Evolutionary conservation across 345 rosid genomes (phyloP).

Genomic region (Lepidium didymum): DNA sequence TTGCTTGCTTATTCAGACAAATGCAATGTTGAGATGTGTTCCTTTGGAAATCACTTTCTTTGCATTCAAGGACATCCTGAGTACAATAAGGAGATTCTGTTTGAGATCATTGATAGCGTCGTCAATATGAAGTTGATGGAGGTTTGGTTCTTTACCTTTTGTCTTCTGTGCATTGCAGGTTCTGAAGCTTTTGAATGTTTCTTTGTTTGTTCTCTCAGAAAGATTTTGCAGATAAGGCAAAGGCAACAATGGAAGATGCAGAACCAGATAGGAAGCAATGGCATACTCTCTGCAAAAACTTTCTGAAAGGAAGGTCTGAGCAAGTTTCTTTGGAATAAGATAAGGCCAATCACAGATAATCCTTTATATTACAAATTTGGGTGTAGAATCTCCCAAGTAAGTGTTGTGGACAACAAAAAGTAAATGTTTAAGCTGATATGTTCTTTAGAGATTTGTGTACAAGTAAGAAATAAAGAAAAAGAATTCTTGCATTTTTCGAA

Average conservation of each 20-base stretch:
- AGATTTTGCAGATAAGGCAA: conserved; percentile 25
- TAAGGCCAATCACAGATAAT: background rate
- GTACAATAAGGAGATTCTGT: conserved; percentile 76
- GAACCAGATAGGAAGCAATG: conserved; percentile 23
- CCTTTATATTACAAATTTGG: conserved; percentile 8
- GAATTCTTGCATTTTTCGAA: background rate
- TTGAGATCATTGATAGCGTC: conserved; percentile 66
- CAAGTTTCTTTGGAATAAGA: background rate
- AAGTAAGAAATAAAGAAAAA: background rate
- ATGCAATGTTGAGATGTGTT: conserved; percentile 65
- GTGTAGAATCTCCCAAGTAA: background rate
- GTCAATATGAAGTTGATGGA: conserved; percentile 39
- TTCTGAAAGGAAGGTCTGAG: conserved; percentile 17
- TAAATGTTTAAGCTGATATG: background rate
- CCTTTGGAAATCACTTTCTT: conserved; percentile 43
- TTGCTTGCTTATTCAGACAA: conserved; percentile 77
- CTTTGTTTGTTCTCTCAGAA: background rate
- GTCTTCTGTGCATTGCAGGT: background rate
- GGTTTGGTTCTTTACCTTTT: conserved; percentile 22
- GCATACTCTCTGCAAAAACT: conserved; percentile 27
- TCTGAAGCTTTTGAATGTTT: background rate
- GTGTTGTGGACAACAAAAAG: background rate
- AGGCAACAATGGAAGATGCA: conserved; percentile 10
- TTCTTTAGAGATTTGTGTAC: conserved; percentile 18
- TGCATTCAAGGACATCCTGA: conserved; percentile 96